phyloP scores from a whole-genome alignment of 306 rosid genomes.

The Nissolia schottii region DNA sequence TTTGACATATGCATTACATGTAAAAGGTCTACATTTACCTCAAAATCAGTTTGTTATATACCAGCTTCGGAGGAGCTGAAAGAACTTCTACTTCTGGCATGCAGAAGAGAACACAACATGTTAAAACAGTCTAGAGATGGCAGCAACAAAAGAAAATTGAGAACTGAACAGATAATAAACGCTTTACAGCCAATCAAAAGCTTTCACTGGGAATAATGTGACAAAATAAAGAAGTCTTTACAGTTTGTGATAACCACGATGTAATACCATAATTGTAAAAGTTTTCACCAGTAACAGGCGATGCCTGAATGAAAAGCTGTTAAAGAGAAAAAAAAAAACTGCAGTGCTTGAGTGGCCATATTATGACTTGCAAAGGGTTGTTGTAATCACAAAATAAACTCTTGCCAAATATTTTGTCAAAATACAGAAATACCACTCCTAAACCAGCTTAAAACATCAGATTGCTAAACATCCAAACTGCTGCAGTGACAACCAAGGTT shows the following conservation, averaged over 20 bases:
- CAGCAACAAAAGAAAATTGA: neutral
- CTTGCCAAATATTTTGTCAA: neutral
- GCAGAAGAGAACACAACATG: constrained; percentile 27
- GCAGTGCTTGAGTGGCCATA: neutral
- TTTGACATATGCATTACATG: constrained; percentile 4
- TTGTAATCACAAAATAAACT: neutral
- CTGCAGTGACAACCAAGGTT: neutral
- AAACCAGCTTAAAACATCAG: neutral
- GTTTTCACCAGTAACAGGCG: neutral
- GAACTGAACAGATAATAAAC: constrained; percentile 15
- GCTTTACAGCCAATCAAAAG: neutral
- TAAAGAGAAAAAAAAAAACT: neutral
- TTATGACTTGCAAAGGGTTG: neutral
- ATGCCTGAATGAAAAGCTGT: neutral
- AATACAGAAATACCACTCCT: neutral
- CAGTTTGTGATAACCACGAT: neutral
- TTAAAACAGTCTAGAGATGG: constrained; percentile 18
- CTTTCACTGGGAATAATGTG: neutral
- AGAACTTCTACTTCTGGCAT: constrained; percentile 83
- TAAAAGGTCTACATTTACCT: constrained; percentile 41
- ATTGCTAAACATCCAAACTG: neutral
- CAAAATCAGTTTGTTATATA: constrained; percentile 80
- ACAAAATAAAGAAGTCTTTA: neutral
- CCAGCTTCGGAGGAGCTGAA: constrained; percentile 90
- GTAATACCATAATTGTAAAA: neutral